Evolutionary conservation across 805 yeast species (phyloP).

Genomic region (Nakazawaea wickerhamii): DNA sequence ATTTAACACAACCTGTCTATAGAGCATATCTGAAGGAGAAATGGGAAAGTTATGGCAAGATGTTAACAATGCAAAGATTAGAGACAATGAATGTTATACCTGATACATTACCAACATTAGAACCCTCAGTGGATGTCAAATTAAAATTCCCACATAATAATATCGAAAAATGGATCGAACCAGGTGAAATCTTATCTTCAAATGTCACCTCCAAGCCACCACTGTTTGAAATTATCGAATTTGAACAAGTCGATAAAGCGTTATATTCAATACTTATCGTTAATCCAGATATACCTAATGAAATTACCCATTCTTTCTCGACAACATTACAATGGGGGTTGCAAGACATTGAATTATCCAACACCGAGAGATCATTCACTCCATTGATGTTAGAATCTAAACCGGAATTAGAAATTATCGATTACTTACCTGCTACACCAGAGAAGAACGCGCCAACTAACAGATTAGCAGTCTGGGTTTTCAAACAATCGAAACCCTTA

Average conservation of each 20-base stretch:
- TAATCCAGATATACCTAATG: slow-evolving; percentile 88
- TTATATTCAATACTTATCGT: slow-evolving; percentile 76
- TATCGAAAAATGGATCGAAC: slow-evolving; percentile 65
- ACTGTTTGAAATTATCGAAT: slow-evolving; percentile 70
- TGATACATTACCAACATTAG: slow-evolving; percentile 86
- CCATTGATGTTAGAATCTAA: slow-evolving; percentile 31
- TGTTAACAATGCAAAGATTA: slow-evolving; percentile 86
- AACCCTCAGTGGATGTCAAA: slow-evolving; percentile 71
- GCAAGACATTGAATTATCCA: slow-evolving; percentile 55
- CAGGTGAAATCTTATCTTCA: slow-evolving; percentile 72
- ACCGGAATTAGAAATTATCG: slow-evolving; percentile 41
- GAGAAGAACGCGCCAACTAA: slow-evolving; percentile 83
- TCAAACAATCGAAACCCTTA: slow-evolving; percentile 52
- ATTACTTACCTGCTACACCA: slow-evolving; percentile 79
- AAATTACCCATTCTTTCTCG: slow-evolving; percentile 57
- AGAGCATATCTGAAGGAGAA: slow-evolving; percentile 59
- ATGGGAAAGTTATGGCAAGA: slow-evolving; percentile 68
- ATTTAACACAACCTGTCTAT: slow-evolving; percentile 74
- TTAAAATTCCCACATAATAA: slow-evolving; percentile 70
- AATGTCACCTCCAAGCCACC: slow-evolving; percentile 74
- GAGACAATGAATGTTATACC: slow-evolving; percentile 85
- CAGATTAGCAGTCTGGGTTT: slow-evolving; percentile 86
- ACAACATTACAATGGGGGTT: slow-evolving; percentile 79
- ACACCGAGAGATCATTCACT: slow-evolving; percentile 52
- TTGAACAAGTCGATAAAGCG: slow-evolving; percentile 43